Evolutionary conservation across 345 rosid genomes (phyloP), one percentile per base, ranked within the genome.

Genomic region (Eucalyptus decipiens): DNA sequence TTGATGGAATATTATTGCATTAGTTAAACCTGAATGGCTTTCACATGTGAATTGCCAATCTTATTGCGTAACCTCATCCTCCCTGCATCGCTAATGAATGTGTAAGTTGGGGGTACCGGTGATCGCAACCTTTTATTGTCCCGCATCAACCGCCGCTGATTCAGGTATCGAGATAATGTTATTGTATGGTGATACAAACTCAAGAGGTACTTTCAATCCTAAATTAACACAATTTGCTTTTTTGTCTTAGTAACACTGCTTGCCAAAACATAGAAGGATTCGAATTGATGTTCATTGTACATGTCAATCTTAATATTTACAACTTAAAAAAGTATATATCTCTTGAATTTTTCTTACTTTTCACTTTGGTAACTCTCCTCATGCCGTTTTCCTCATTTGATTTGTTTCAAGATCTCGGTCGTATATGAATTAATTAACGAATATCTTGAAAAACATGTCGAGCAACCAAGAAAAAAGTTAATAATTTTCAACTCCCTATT

Each of bases 71-170:
- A n/a, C 21, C 76, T 65, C 76, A n/a, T 65, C 37, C 76, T 12
- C 37, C 40, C 8, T 14, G 10, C 76, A 16, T n/a, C 21, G 40
- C 6, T 8, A 1, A n/a, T 8, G 32, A 10, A 62, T 30, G 69
- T 62, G 8, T 62, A 30, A 62, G 69, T 62, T 5, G 15, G 69
- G 32, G 69, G 18, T 30, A 62, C 8, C 0, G 1, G 4, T 14
- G 34, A 65, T 8, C 5, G 21, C 21, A n/a, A 65, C 40, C 32
- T 28, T 6, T 7, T n/a, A 34, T 65, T 65, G 32, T 65, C 6
- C 40, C 3, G 1, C 11, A 2, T n/a, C 40, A 16, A n/a, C 8
- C 16, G 4, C 1, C 15, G 14, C 11, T n/a, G 6, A 65, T n/a
- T n/a, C 11, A 65, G 9, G 21, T 15, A n/a, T 16, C 16, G 2